Conservation (phyloP, 2,329 filamentous ascomycete genomes). For the Drechslerella coelobrocha region DNA sequence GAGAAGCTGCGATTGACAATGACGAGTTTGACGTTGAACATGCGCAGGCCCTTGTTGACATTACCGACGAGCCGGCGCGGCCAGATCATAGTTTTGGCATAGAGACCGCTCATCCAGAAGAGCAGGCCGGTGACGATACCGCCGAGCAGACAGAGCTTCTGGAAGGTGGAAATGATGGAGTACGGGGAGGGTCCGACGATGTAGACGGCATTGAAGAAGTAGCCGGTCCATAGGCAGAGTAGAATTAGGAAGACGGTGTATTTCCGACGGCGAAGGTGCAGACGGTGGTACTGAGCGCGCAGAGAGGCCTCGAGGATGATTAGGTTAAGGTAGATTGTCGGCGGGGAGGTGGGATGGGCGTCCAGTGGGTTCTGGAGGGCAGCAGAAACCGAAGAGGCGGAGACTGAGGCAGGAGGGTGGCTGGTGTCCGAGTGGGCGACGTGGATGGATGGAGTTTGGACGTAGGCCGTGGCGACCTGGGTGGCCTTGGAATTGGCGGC, state of each 20-base stretch:
- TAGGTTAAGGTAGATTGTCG: slow-evolving; percentile 97
- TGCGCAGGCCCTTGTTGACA: slow-evolving; percentile 85
- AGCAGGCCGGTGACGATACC: slow-evolving; percentile 85
- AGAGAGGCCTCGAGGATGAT: slow-evolving; percentile 94
- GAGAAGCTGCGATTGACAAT: slow-evolving; percentile 64
- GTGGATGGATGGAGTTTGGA: slow-evolving; percentile 56
- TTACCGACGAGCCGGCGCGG: slow-evolving; percentile 87
- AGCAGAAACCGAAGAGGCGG: slow-evolving; percentile 59
- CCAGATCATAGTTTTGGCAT: slow-evolving; percentile 94
- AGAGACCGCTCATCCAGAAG: slow-evolving; percentile 94
- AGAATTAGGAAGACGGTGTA: slow-evolving; percentile 90
- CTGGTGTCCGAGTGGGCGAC: slow-evolving; percentile 55
- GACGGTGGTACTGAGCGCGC: slow-evolving; percentile 87
- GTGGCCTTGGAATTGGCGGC: slow-evolving; percentile 65
- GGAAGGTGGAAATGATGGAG: slow-evolving; percentile 62
- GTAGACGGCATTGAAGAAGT: slow-evolving; percentile 89
- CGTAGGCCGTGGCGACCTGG: slow-evolving; percentile 61
- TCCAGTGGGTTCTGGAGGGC: slow-evolving; percentile 72
- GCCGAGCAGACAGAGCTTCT: slow-evolving; percentile 90
- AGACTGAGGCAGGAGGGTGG: slow-evolving; percentile 59
- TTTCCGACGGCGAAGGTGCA: slow-evolving; percentile 84
- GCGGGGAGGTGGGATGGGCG: slow-evolving; percentile 84
- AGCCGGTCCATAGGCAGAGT: slow-evolving; percentile 78
- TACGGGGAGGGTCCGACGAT: slow-evolving; percentile 92
- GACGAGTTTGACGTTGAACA: slow-evolving; percentile 96